phyloP scores from a whole-genome alignment of 495 filamentous ascomycete species.

The Neurospora sp. region DNA sequence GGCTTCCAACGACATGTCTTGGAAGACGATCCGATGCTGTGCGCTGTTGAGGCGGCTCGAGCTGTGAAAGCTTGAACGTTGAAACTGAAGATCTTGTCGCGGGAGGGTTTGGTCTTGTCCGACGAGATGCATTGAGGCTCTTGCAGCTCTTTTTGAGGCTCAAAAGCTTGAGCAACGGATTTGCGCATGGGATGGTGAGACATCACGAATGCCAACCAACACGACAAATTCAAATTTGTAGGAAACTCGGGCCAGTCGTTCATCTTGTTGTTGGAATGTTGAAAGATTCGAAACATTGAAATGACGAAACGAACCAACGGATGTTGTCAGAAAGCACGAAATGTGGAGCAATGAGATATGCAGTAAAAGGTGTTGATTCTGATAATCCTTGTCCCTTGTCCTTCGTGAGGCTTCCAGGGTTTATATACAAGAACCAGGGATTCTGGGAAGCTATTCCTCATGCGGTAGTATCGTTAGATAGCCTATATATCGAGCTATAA shows the following conservation, averaged over 20 bases:
- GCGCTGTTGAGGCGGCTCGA: not conserved
- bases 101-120: not conserved
- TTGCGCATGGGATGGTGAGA: not conserved
- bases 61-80: not conserved
- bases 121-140: not conserved
- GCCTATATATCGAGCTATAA: too few relatives aligned
- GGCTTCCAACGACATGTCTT: not conserved
- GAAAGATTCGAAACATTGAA: not conserved
- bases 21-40: not conserved
- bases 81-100: not conserved
- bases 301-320: not conserved
- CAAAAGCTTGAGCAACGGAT: not conserved
- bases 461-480: too few relatives aligned
- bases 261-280: not conserved
- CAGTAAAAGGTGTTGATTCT: too few relatives aligned
- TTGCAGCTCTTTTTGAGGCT: not conserved
- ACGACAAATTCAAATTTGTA: not conserved
- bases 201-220: not conserved
- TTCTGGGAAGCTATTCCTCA: too few relatives aligned
- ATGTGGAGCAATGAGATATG: too few relatives aligned
- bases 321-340: too few relatives aligned
- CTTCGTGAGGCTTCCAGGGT: too few relatives aligned
- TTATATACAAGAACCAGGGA: too few relatives aligned
- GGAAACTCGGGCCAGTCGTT: not conserved
- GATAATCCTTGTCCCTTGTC: too few relatives aligned